Conservation (phyloP, 2,329 filamentous ascomycete genomes). For the Aureobasidium melanogenum region DNA sequence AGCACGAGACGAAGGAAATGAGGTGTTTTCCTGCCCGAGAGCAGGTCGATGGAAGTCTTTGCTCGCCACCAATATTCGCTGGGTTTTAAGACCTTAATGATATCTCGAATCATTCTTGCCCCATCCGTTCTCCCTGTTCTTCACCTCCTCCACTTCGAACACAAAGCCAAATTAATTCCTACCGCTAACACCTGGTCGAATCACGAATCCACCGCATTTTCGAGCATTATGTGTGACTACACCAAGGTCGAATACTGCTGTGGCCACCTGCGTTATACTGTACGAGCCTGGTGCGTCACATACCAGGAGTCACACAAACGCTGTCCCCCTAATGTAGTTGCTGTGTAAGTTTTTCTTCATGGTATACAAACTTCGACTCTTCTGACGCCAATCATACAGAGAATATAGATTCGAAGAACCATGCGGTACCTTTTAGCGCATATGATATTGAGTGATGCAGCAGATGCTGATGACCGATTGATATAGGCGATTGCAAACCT, state of each 20-base stretch:
- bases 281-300: constrained; percentile 47
- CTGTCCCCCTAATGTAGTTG: constrained; percentile 47
- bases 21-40: neutral
- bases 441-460: too few relatives aligned
- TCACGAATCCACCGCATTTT: neutral
- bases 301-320: constrained; percentile 46
- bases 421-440: constrained; percentile 30
- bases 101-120: neutral
- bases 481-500: constrained; percentile 12
- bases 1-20: neutral
- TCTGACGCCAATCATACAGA: constrained; percentile 18
- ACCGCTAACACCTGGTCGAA: neutral
- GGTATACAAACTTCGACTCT: neutral
- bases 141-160: neutral
- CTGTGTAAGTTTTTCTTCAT: constrained; percentile 29
- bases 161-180: neutral
- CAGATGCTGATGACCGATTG: neutral
- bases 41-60: neutral
- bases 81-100: neutral
- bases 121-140: neutral
- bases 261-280: constrained; percentile 46
- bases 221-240: constrained; percentile 47
- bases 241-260: constrained; percentile 50
- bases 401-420: constrained; percentile 41
- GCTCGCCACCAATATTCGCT: neutral